Base-by-base conservation (phyloP, 179 eudicot genomes). In the Gypsophila paniculata region DNA sequence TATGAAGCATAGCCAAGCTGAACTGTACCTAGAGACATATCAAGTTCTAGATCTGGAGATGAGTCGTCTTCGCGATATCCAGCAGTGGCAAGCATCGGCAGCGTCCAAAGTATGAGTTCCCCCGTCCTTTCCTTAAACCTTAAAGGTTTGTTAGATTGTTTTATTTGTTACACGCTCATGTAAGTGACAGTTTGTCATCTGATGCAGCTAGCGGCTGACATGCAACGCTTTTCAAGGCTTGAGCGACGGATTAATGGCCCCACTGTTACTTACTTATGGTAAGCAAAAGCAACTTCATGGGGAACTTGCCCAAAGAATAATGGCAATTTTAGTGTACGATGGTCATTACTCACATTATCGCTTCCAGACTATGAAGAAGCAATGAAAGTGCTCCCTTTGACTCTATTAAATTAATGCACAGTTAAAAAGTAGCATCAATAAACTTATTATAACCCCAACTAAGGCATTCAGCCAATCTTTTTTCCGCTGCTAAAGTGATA, bases 1-100 rank as follows among this genome's bases (percentile, higher is more conserved):
- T 75, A 94, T 94, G 99, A 94, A 94, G 88, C 97, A 94, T 76
- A 94, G 91, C 74, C 99, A 94, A 86, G 99, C 93, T 80, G 97
- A 94, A 71, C 78, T 94, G 61, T 94, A 94, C 77, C 79, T 92
- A 62, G 99, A 94, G 88, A 94, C 99, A 54, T 94, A 91, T 84
- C 99, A 90, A 90, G 99, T 94, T 76, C 83, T 94, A 55, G 99
- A 94, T 85, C 75, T 94, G 85, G 99, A 94, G 83, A 94, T 94
- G 99, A 94, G 97, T 79, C 96, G 97, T 72, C 84, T 94, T 72
- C 94, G 99, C 72, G 99, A 94, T 80, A 91, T 94, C 74, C 99
- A 94, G 75, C 86, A 96, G 46, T 94, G 99, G 99, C 99, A 94
- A 82, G 87, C 88, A 77, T 88, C 95, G 39, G 96, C 99, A 64